Base-by-base conservation (phyloP, 2,329 filamentous ascomycete genomes). In the Balansia obtecta region DNA sequence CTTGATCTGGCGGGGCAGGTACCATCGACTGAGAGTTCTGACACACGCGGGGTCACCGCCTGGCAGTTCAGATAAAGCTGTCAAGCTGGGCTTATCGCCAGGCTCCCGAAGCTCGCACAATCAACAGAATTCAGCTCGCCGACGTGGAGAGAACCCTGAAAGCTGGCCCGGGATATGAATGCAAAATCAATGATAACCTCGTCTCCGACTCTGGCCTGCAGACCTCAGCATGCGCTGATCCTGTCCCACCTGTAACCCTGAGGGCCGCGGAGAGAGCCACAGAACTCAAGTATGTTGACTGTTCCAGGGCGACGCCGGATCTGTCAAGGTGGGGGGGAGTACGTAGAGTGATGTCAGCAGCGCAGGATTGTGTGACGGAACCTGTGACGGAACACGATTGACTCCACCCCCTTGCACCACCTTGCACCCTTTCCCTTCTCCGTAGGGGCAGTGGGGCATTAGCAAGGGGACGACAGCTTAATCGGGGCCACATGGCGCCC, bases 21-120 rank as follows among this genome's bases (percentile, higher is more conserved):
- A 27, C 27, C 27, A 27, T 27, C 27, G 27, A 7, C 27, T 27
- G 27, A 27, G 27, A n/a, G 27, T 27, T 27, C 1, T 6, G 7
- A 8, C 16, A 18, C 38, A 42, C 46, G 50, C 42, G 50, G 50
- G 50, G 43, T 52, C 50, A 49, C 50, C 50, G 50, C 50, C 50
- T 52, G 50, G 50, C 46, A 49, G 13, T 52, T 49, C 9, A 42
- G 50, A 52, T 46, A 41, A 49, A 49, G 50, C 43, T 45, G 46
- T 42, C 13, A 40, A 45, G 50, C 41, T 45, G 20, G 37, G 38
- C 42, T 45, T 49, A 38, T 49, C 40, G 33, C 16, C n/a, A 16
- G 12, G n/a, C 18, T 41, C 39, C 18, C 12, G 33, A 11, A 11
- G 15, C 34, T 2, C 34, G 39, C 2, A 41, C 39, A 18, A 4